Conservation (phyloP, 441 rosid species). For the Arabidopsis lyrata region DNA sequence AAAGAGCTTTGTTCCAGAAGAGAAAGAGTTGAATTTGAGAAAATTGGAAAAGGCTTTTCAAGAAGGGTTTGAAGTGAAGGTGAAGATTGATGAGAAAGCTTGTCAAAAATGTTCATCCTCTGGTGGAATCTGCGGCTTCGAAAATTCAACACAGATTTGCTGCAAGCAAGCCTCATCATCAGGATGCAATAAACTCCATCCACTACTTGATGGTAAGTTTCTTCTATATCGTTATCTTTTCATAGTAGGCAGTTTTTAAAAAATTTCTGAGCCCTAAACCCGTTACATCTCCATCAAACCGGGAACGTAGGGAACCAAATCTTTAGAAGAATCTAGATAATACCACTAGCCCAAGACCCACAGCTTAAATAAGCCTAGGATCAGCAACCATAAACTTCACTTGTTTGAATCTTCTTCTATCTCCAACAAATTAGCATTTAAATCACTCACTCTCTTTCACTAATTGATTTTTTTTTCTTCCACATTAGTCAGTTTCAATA, state of each 20-base stretch:
- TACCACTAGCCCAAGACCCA: not conserved
- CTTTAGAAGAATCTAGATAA: not conserved
- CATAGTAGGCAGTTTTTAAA: too few relatives aligned
- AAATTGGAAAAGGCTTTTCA: not conserved
- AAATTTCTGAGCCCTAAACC: not conserved
- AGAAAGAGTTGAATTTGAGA: not conserved
- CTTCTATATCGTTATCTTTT: not conserved
- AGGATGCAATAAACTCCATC: constrained; percentile 20
- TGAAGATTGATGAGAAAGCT: constrained; percentile 38
- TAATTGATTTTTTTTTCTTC: not conserved
- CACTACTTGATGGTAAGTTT: constrained; percentile 25
- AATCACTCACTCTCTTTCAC: not conserved
- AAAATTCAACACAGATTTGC: constrained; percentile 29
- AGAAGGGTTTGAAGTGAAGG: constrained; percentile 57
- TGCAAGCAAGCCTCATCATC: constrained; percentile 37
- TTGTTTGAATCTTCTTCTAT: not conserved
- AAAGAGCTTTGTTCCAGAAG: not conserved
- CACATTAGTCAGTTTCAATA: constrained; percentile 3
- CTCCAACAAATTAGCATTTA: not conserved
- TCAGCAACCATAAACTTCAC: not conserved
- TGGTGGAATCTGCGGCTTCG: constrained; percentile 50
- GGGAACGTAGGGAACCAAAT: not conserved
- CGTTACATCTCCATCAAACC: not conserved
- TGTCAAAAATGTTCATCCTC: constrained; percentile 46
- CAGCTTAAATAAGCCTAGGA: not conserved